These are phyloP conservation scores for Arachnopeziza araneosa DNA, from an alignment of 2,329 filamentous ascomycete genomes.

Conservation along the genomic window DNA sequence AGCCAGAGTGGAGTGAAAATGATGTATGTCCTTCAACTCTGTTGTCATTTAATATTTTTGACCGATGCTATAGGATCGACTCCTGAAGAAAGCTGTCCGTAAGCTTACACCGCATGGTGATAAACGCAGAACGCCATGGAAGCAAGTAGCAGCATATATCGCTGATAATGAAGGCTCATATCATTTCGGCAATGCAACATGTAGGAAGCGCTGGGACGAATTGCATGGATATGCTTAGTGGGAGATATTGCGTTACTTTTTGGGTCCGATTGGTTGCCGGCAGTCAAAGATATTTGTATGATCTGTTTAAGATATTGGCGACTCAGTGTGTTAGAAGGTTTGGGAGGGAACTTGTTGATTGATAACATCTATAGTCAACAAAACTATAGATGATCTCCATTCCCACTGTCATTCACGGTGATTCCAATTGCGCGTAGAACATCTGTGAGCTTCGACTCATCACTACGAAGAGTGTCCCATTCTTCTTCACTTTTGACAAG, in stretches of 20 bases:
- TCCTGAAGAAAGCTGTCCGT: slow-evolving; percentile 41
- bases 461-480: slow-evolving; percentile 46
- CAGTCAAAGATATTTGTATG: not conserved
- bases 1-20: slow-evolving; percentile 55
- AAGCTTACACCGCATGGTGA: slow-evolving; percentile 26
- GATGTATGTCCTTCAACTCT: slow-evolving; percentile 54
- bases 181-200: slow-evolving; percentile 53
- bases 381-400: not conserved
- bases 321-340: not conserved
- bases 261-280: not conserved
- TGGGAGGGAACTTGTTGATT: not conserved
- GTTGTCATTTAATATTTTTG: not conserved
- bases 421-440: slow-evolving; percentile 33
- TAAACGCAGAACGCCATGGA: slow-evolving; percentile 48
- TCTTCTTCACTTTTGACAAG: slow-evolving; percentile 54
- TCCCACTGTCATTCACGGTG: not conserved
- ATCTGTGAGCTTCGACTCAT: slow-evolving; percentile 36
- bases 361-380: not conserved
- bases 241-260: not conserved
- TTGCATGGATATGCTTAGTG: slow-evolving; percentile 13
- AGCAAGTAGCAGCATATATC: slow-evolving; percentile 50
- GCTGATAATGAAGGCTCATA: slow-evolving; percentile 47
- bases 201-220: slow-evolving; percentile 52
- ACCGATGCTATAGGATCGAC: slow-evolving; percentile 33
- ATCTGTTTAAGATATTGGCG: not conserved